Base-by-base conservation (phyloP, 768 basidiomycete species). In the Rickenella mellea region DNA sequence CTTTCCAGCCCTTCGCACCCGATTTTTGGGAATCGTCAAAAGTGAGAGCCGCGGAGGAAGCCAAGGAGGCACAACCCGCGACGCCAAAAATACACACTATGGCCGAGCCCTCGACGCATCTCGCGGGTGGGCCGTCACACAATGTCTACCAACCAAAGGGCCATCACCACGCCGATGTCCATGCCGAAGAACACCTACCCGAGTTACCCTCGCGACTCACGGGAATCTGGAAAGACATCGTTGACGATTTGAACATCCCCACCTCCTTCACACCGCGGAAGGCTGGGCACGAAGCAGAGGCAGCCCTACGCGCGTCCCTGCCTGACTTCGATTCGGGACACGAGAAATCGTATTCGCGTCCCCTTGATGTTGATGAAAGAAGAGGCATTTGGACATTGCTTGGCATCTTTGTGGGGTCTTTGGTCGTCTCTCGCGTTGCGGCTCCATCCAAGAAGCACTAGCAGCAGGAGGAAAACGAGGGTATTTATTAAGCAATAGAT, bases 11-110 rank as follows among this genome's bases (percentile, higher is more conserved):
- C 8, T 73, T 70, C 54, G 54, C 70, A 1, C 72, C 70, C 26
- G 78, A 82, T 63, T 69, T 76, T 50, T 80, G 73, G 70, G 62
- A 69, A 29, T 72, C 77, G 1, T 66, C 68, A n/a, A 59, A 57
- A 10, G 48, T 61, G 32, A 58, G 68, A 50, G 51, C 59, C 32
- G 30, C 57, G 30, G 27, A 48, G 27, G 41, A 50, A 17, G 45
- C 47, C n/a, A 41, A 44, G 6, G 48, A 60, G 25, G 48, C 48
- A 1, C 55, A 42, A 30, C 47, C 58, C 10, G 44, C 53, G 9
- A 53, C 43, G 17, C 75, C 74, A 31, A 76, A 75, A 53, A 58
- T 80, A 43, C 57, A 73, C 28, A 67, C 75, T 38, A 66, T 77
- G 28, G 61, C 70, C 8, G 70, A 70, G 2, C 60, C 67, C 1